phyloP scores from a whole-genome alignment of 2,329 filamentous ascomycete species.

The Aspergillus unguis region DNA sequence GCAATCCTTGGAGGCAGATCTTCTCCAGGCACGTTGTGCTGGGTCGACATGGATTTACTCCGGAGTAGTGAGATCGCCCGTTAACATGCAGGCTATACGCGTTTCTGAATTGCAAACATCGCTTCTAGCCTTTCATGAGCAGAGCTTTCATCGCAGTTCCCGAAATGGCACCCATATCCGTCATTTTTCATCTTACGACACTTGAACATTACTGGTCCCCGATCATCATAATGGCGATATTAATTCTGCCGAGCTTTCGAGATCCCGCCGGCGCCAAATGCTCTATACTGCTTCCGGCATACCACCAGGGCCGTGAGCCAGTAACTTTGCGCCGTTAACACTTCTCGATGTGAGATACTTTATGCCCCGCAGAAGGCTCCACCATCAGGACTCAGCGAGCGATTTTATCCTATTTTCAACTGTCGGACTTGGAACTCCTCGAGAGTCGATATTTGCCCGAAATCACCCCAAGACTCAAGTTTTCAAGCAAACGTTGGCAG shows the following conservation, averaged over 20 bases:
- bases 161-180: too few species aligned
- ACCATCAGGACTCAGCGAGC: background rate
- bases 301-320: background rate
- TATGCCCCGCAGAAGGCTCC: conserved; percentile 12
- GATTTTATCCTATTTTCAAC: conserved; percentile 1
- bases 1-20: conserved; percentile 2
- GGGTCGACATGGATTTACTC: background rate
- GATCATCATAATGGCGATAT: conserved; percentile 3
- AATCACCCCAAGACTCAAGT: background rate
- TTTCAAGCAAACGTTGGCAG: background rate
- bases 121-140: too few species aligned
- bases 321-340: conserved; percentile 4
- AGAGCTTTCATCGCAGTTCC: background rate
- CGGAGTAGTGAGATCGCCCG: background rate
- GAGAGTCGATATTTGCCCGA: background rate
- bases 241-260: conserved; percentile 3
- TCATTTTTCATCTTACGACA: background rate
- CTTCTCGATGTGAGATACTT: conserved; percentile 9
- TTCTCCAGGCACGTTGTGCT: background rate
- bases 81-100: background rate
- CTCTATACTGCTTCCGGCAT: conserved; percentile 6
- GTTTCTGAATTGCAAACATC: too few species aligned
- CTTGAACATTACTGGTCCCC: background rate
- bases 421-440: background rate
- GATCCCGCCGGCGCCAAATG: background rate